These are phyloP conservation scores for Jaenimonas drosophilae DNA, from an alignment of 208 protist species.

Conservation along the genomic window DNA sequence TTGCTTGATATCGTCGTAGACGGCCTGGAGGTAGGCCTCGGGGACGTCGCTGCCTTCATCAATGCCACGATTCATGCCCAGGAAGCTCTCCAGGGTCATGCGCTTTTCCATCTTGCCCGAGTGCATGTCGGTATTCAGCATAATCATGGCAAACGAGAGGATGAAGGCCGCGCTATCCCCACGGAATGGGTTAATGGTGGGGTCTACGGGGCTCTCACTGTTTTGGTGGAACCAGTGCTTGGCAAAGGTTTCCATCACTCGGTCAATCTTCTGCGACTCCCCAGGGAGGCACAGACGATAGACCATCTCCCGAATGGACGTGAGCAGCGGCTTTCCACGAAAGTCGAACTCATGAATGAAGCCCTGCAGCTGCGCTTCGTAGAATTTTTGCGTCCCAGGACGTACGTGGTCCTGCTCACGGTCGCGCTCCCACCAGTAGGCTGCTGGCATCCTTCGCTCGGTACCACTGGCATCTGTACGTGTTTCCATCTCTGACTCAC, in stretches of 20 bases:
- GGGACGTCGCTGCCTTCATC: constrained; percentile 91
- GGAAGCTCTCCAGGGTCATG: constrained; percentile 93
- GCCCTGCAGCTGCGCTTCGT: constrained; percentile 49
- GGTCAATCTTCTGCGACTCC: constrained; percentile 92
- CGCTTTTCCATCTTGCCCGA: constrained; percentile 89
- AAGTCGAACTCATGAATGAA: constrained; percentile 83
- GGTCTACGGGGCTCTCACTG: constrained; percentile 10
- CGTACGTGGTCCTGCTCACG: constrained; percentile 18
- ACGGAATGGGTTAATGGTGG: constrained; percentile 77
- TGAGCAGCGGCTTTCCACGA: constrained; percentile 53
- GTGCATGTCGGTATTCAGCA: constrained; percentile 99
- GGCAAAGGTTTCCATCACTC: constrained; percentile 87
- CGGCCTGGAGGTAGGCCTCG: constrained; percentile 65
- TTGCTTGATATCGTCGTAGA: constrained; percentile 91
- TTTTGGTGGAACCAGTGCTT: constrained; percentile 73
- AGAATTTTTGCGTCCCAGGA: constrained; percentile 65
- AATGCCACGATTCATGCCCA: constrained; percentile 93
- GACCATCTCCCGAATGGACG: constrained; percentile 78
- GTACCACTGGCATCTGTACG: background rate
- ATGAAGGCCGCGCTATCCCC: constrained; percentile 83
- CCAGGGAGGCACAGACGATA: constrained; percentile 80
- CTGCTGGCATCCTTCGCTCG: background rate
- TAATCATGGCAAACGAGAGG: constrained; percentile 97
- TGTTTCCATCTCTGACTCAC: background rate
- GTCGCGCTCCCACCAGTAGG: constrained; percentile 14